A percentile compares a stretch with the other conserved stretches of the same genome.
These are phyloP conservation scores for Leucaena leucocephala DNA, from an alignment of 306 rosid species.

Conservation along the genomic window DNA sequence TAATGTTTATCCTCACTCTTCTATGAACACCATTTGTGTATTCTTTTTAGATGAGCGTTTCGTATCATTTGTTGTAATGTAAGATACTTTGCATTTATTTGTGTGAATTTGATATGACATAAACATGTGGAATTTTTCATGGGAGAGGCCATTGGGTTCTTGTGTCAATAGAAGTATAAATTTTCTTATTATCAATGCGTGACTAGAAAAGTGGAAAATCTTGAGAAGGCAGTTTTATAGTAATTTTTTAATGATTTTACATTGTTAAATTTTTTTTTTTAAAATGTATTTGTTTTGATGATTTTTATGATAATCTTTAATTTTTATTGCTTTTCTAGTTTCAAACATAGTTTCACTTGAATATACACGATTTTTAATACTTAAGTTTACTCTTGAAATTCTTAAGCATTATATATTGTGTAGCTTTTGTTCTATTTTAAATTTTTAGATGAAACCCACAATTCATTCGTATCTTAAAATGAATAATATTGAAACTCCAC, in stretches of 20 bases:
- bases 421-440: too few relatives aligned
- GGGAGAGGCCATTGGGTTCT: background rate
- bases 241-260: too few relatives aligned
- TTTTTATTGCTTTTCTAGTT: too few relatives aligned
- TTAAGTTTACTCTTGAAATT: too few relatives aligned
- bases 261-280: too few relatives aligned
- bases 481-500: too few relatives aligned
- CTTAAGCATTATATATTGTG: too few relatives aligned
- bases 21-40: slow-evolving; percentile 24
- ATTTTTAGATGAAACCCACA: too few relatives aligned
- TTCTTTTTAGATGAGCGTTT: slow-evolving; percentile 24
- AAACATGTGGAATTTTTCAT: slow-evolving; percentile 7
- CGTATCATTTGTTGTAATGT: slow-evolving; percentile 32
- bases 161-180: background rate
- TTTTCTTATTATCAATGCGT: background rate
- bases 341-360: too few relatives aligned
- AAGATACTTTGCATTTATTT: slow-evolving; percentile 30
- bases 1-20: slow-evolving; percentile 40
- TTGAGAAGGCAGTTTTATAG: background rate
- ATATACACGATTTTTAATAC: too few relatives aligned
- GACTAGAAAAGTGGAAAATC: background rate
- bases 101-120: slow-evolving; percentile 27
- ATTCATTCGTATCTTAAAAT: too few relatives aligned
- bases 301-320: too few relatives aligned
- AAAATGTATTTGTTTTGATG: background rate